Percentiles rank a stretch among this genome's conserved stretches.
These are phyloP conservation scores for Exserohilum turcica DNA, from an alignment of 2,329 filamentous ascomycete species.

Conservation along the genomic window DNA sequence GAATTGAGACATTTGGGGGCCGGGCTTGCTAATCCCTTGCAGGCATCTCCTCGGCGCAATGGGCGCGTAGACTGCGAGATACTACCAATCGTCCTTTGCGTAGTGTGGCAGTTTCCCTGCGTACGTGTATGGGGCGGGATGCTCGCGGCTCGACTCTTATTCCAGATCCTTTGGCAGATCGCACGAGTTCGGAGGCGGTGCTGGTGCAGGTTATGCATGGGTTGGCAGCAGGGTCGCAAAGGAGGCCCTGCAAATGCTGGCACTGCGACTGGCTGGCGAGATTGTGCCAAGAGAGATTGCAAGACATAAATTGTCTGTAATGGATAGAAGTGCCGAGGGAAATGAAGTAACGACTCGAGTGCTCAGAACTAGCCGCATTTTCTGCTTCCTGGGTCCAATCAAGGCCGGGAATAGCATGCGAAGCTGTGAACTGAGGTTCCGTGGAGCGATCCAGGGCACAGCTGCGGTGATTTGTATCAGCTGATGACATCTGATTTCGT, in stretches of 20 bases:
- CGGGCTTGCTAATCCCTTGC: background rate
- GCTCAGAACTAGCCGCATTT: background rate
- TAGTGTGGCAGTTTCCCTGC: background rate
- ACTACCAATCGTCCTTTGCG: background rate
- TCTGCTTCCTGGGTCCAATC: no score
- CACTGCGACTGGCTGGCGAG: background rate
- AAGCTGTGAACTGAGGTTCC: background rate
- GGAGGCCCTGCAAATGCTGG: background rate
- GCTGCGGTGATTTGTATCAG: background rate
- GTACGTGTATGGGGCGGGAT: background rate
- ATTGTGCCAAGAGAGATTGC: background rate
- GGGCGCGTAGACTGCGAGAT: background rate
- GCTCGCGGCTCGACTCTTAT: background rate
- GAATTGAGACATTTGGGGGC: constrained; percentile 1
- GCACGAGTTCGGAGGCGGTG: background rate
- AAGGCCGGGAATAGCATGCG: no score
- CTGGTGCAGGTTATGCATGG: background rate
- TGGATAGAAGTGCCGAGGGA: background rate
- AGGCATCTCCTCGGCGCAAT: background rate
- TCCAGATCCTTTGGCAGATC: background rate
- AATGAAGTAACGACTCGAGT: background rate
- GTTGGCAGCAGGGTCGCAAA: background rate
- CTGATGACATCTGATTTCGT: no score
- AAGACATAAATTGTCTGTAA: background rate
- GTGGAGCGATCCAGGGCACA: background rate